Evolutionary conservation across 2,329 filamentous ascomycete species (phyloP).

Genomic region (Phoma sp.): DNA sequence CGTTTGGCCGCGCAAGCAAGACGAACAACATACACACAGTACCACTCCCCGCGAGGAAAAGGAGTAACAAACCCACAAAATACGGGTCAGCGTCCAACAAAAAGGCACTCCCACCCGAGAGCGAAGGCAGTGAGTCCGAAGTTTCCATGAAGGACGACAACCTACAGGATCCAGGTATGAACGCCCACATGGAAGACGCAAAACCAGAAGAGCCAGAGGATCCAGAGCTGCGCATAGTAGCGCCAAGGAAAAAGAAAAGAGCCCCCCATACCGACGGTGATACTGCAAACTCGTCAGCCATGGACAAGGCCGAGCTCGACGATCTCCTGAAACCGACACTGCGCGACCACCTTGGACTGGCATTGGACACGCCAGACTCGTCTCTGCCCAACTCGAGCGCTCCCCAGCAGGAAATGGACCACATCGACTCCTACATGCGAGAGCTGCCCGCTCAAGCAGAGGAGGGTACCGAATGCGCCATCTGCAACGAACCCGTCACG

Average conservation of each 20-base stretch:
- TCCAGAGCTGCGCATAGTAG: conserved; percentile 5
- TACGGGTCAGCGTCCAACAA: background rate
- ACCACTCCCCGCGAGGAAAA: background rate
- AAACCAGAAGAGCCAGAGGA: background rate
- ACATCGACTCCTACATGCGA: conserved; percentile 26
- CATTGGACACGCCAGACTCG: conserved; percentile 10
- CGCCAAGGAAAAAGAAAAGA: background rate
- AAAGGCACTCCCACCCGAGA: background rate
- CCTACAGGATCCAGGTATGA: background rate
- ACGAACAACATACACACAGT: conserved; percentile 22
- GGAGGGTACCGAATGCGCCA: conserved; percentile 60
- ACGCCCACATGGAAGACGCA: background rate
- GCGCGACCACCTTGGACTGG: conserved; percentile 21
- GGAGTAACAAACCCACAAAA: background rate
- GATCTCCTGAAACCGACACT: conserved; percentile 13
- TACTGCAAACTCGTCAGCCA: background rate
- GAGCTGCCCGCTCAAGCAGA: conserved; percentile 24
- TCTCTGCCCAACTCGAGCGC: conserved; percentile 27
- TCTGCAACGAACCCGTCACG: conserved; percentile 69
- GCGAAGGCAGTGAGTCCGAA: background rate
- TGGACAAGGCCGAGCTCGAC: background rate
- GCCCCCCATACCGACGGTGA: background rate
- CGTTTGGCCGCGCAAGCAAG: background rate
- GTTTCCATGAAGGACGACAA: background rate
- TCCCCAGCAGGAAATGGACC: conserved; percentile 21